Base-by-base conservation (phyloP, 2,329 filamentous ascomycete species). In the Colletotrichum sp. region DNA sequence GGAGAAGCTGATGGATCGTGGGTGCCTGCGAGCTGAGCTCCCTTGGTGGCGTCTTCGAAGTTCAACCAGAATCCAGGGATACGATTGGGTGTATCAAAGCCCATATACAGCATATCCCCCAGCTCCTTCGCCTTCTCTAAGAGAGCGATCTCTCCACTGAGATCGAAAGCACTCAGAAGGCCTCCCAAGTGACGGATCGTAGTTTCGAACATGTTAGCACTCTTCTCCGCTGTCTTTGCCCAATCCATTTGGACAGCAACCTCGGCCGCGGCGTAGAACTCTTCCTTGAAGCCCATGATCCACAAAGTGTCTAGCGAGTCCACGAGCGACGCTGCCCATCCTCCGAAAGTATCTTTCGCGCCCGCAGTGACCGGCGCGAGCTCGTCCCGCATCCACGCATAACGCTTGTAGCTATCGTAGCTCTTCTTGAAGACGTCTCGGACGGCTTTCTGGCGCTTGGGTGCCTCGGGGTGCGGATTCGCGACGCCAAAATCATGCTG, bases 151-250 rank as follows among this genome's bases (percentile, higher is more conserved):
- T 87, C 87, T 28, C 86, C 87, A 78, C 92, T 94, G 30, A 94
- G 81, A 80, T 94, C 93, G 80, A 94, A 94, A 0, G 93, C 93
- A n/a, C 91, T 90, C 67, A 95, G 80, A 71, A 94, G 88, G 1
- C 93, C 93, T 12, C 93, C 93, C 1, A 95, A 87, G 80, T 94
- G 94, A 52, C 93, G 89, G 72, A 94, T 94, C 10, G 89, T 94
- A 1, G 92, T 94, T 83, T 95, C 93, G 77, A 94, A 94, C 0
- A 94, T 85, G 76, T 93, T 94, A 60, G 91, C 86, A 15, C 88
- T 86, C 4, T 82, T 81, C 2, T 80, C 80, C 2, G 77, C 78
- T 1, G 87, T 89, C 1, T 85, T 86, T 0, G 86, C 88, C 83
- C 90, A 93, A 79, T 92, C 87, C 59, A 93, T 86, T 83, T 52